Base-by-base conservation (phyloP, 2,329 filamentous ascomycete species). In the Alternaria brassicicola region DNA sequence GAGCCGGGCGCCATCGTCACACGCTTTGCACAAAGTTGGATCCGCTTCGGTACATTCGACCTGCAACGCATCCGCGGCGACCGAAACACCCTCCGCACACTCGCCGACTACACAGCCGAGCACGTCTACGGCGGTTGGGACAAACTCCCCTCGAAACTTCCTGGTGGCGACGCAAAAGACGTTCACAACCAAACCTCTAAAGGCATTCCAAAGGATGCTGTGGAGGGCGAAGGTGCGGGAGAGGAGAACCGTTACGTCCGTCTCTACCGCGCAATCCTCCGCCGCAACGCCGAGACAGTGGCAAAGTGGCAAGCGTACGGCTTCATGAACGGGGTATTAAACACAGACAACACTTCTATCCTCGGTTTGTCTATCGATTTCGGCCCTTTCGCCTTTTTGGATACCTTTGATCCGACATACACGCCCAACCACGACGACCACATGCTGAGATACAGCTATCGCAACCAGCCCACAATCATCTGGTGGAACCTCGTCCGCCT, bases 321-420 rank as follows among this genome's bases (percentile, higher is more conserved):
- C n/a, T 99, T 99, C 80, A 98, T 96, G 85, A 99, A 99, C 71
- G 95, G 95, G 43, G 95, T 99, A 4, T 82, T 99, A 57, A 99
- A 99, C 78, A 98, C 95, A 0, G 95, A 99, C 75, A 99, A 99
- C 76, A 99, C 95, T 0, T 97, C 93, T 0, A 85, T 99, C 49
- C 88, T 88, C 54, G 95, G 95, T 0, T 80, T 99, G 0, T 94
- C 90, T 6, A 89, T 99, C 62, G 95, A 99, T 78, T 99, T 93
- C 73, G 95, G 95, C 0, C 95, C 95, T 0, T 99, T 99, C 70
- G 95, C 95, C 5, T 99, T 99, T 77, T 89, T 99, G 82, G 95
- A 99, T 76, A 93, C 93, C 72, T 99, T 98, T 71, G 94, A 99
- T 71, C 94, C 94, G 0, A 82, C 84, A 15, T 99, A 98, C 76